Evolutionary conservation across 768 basidiomycete species (phyloP), one percentile per base, ranked within the genome.

Genomic region (Russula emetica): DNA sequence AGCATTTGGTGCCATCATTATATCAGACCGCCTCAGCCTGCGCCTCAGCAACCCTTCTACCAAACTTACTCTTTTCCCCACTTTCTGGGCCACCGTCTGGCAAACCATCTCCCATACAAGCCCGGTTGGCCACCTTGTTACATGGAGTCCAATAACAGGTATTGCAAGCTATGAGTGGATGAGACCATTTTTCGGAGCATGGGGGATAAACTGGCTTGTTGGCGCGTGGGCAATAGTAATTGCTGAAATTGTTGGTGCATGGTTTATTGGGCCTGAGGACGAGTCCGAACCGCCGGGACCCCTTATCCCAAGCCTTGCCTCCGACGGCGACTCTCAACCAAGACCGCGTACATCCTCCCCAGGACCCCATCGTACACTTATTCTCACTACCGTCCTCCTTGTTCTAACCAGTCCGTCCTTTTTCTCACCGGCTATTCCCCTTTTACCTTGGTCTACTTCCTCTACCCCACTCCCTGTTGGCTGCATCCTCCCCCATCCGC

Each of bases 161-260:
- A 71, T 79, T 38, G 78, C 79, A 9, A 74, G 80, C 0, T 93
- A 92, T 70, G 70, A 70, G 3, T 94, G 90, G 90, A 72, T 85
- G n/a, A 68, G 82, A 2, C 82, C 81, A 0, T 71, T 79, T 50
- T 66, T 82, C 26, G 91, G 92, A 5, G 78, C 85, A 36, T 73
- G 78, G 36, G 83, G 81, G 9, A 79, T 83, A 62, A 88, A 93
- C 71, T 93, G 89, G 87, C 72, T 87, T 30, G 79, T 82, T 8
- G 90, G 82, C n/a, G 85, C 83, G 9, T 93, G 87, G 86, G 88
- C 88, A 5, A 83, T 84, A 11, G 78, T 91, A 11, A 68, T 82
- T 30, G 82, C 87, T 9, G 81, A 86, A 66, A 69, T 76, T 2
- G 70, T 81, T 9, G 83, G 81, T 32, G 72, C 69, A 28, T 88